Conservation (phyloP, 495 filamentous ascomycete genomes). For the Xylaria intraflava region DNA sequence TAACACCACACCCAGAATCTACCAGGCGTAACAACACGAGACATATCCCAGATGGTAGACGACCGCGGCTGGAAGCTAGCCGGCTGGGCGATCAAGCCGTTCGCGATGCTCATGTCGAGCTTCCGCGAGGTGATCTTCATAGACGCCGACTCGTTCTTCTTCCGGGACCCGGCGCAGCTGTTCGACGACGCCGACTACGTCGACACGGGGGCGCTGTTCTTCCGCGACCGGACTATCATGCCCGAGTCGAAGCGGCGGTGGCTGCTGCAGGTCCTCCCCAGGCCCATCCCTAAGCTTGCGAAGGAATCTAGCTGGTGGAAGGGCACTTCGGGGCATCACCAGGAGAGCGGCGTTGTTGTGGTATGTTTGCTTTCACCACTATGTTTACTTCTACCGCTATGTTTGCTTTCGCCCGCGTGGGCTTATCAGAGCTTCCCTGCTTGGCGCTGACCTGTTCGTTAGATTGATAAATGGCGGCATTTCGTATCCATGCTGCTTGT, state of each 20-base stretch:
- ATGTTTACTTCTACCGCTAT: too few species aligned
- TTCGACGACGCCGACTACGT: conserved; percentile 21
- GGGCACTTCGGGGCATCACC: conserved; percentile 23
- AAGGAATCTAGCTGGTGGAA: conserved; percentile 24
- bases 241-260: conserved; percentile 24
- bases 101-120: conserved; percentile 24
- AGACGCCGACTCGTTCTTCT: conserved; percentile 28
- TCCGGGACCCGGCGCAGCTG: conserved; percentile 21
- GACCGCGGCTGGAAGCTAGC: conserved; percentile 8
- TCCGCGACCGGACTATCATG: conserved; percentile 34
- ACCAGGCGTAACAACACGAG: conserved; percentile 12
- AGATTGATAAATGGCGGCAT: conserved; percentile 21
- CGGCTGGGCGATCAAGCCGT: conserved; percentile 29
- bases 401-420: too few species aligned
- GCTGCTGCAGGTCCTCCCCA: conserved; percentile 19
- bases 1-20: conserved; percentile 1
- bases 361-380: too few species aligned
- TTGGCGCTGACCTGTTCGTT: neutral
- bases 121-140: conserved; percentile 30
- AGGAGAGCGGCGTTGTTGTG: conserved; percentile 26
- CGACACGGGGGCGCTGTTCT: conserved; percentile 33
- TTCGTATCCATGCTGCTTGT: conserved; percentile 24
- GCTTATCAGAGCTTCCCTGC: neutral
- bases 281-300: conserved; percentile 16
- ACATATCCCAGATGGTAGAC: conserved; percentile 9